Conservation (phyloP, 495 filamentous ascomycete genomes). For the Penicillium atrosanguineum region DNA sequence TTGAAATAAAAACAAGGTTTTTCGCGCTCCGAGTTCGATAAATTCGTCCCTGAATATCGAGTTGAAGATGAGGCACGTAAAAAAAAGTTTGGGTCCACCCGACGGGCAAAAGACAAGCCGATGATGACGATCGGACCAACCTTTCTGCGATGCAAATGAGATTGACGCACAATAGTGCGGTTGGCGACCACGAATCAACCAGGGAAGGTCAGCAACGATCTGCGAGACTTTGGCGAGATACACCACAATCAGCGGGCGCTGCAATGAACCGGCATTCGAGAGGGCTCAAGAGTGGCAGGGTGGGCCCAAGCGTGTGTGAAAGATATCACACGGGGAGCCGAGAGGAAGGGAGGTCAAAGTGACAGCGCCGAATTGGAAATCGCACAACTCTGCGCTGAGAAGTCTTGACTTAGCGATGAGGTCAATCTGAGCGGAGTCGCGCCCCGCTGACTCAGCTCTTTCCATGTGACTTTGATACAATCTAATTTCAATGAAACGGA, state of each 20-base stretch:
- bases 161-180: not conserved
- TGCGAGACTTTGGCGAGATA: slow-evolving; percentile 1
- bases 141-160: not conserved
- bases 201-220: slow-evolving; percentile 2
- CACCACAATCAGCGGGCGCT: slow-evolving; percentile 8
- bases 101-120: slow-evolving; percentile 14
- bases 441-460: slow-evolving; percentile 16
- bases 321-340: not conserved
- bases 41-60: slow-evolving; percentile 9
- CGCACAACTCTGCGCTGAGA: slow-evolving; percentile 8
- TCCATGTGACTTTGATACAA: not conserved
- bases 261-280: slow-evolving; percentile 12
- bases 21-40: not conserved
- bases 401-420: slow-evolving; percentile 16
- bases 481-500: too few relatives aligned
- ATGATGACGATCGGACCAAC: not conserved
- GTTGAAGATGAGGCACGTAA: slow-evolving; percentile 15
- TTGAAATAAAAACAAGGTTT: not conserved
- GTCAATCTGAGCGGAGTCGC: slow-evolving; percentile 17
- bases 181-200: not conserved
- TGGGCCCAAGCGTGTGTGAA: not conserved
- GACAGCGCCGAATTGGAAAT: slow-evolving; percentile 4
- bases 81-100: slow-evolving; percentile 10
- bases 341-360: slow-evolving; percentile 23
- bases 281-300: not conserved